These are phyloP conservation scores for Rhizophora apiculata DNA, from an alignment of 345 rosid species.

Conservation along the genomic window DNA sequence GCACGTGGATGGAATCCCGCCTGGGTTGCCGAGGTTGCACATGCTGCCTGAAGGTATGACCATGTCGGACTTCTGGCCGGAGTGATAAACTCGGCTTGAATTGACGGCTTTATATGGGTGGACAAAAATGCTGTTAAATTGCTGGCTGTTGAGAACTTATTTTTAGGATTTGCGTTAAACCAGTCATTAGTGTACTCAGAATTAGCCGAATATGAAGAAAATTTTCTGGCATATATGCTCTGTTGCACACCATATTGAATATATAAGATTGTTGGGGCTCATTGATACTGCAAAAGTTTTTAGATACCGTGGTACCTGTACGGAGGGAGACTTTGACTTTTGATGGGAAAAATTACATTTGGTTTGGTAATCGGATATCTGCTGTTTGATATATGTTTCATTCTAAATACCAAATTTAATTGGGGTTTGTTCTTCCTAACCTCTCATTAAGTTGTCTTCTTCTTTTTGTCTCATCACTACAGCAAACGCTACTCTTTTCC, in stretches of 20 bases:
- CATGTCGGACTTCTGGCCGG: slow-evolving; percentile 19
- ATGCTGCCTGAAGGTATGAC: slow-evolving; percentile 74
- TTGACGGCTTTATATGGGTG: slow-evolving; percentile 1
- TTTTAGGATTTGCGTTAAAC: background rate
- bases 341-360: background rate
- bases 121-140: background rate
- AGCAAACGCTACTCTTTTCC: too few relatives aligned
- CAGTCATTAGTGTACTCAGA: too few relatives aligned
- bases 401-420: too few relatives aligned
- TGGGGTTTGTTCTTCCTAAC: too few relatives aligned
- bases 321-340: background rate
- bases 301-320: too few relatives aligned
- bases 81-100: slow-evolving; percentile 23
- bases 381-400: background rate
- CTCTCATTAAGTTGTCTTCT: too few relatives aligned
- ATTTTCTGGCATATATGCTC: too few relatives aligned
- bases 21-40: slow-evolving; percentile 78
- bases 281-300: too few relatives aligned
- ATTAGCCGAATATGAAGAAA: too few relatives aligned
- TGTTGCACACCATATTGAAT: too few relatives aligned
- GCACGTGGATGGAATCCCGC: slow-evolving; percentile 68
- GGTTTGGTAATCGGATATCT: background rate
- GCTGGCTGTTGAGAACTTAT: background rate
- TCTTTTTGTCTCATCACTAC: too few relatives aligned
- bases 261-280: too few relatives aligned